These are phyloP conservation scores for Sungouiella thailandica DNA, from an alignment of 805 yeast genomes.

Conservation along the genomic window DNA sequence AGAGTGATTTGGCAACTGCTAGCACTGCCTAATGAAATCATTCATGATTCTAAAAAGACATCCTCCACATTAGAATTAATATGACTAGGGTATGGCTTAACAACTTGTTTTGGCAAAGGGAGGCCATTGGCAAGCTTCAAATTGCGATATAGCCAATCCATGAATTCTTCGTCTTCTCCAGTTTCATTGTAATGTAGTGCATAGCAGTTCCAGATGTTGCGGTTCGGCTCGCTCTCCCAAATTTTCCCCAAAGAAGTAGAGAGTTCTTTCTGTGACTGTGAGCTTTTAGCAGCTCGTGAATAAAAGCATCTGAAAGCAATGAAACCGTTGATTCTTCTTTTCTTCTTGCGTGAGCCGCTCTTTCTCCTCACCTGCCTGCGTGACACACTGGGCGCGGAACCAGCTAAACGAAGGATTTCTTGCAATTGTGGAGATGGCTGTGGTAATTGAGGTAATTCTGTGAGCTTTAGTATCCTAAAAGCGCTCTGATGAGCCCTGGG, in stretches of 20 bases:
- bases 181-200: slow-evolving; percentile 8
- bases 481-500: too few relatives aligned
- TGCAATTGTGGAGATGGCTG: slow-evolving; percentile 1
- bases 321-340: slow-evolving; percentile 5
- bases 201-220: slow-evolving; percentile 5
- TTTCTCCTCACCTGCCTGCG: not conserved
- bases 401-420: too few relatives aligned
- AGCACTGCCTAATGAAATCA: not conserved
- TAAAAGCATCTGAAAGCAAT: slow-evolving; percentile 7
- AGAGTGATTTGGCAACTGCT: slow-evolving; percentile 11
- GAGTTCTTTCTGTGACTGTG: slow-evolving; percentile 4
- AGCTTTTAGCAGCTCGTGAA: slow-evolving; percentile 4
- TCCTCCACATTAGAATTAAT: slow-evolving; percentile 9
- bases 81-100: too few relatives aligned
- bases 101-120: too few relatives aligned
- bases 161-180: slow-evolving; percentile 5
- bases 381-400: not conserved
- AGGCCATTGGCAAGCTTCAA: too few relatives aligned
- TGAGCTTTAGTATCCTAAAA: not conserved
- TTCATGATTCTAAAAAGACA: slow-evolving; percentile 2
- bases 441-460: not conserved
- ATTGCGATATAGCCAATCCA: slow-evolving; percentile 4
- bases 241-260: slow-evolving; percentile 4
- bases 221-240: slow-evolving; percentile 5
- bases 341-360: not conserved